Evolutionary conservation across 2,329 filamentous ascomycete genomes (phyloP).

Genomic region (Cercospora sp.): DNA sequence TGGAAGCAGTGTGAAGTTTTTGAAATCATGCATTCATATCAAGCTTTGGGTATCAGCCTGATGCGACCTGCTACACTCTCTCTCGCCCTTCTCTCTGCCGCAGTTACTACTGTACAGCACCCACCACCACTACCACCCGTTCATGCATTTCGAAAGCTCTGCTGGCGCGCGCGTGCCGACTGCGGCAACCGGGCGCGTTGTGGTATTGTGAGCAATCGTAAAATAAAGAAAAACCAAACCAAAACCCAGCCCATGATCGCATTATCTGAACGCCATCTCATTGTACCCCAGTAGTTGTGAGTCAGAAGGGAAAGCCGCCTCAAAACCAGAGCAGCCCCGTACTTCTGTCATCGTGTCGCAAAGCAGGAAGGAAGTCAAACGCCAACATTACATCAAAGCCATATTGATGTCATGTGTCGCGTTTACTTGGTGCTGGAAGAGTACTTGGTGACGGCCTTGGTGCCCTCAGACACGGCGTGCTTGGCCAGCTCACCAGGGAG

Average conservation of each 20-base stretch:
- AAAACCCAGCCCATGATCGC: slow-evolving; percentile 52
- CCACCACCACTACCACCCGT: slow-evolving; percentile 9
- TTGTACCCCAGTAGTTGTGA: slow-evolving; percentile 12
- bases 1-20: slow-evolving; percentile 15
- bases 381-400: slow-evolving; percentile 16
- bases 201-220: slow-evolving; percentile 35
- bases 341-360: slow-evolving; percentile 27
- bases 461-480: slow-evolving; percentile 98
- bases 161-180: slow-evolving; percentile 25
- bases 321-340: background rate
- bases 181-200: slow-evolving; percentile 24
- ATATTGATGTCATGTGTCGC: slow-evolving; percentile 34
- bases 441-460: slow-evolving; percentile 99
- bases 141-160: slow-evolving; percentile 27
- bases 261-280: slow-evolving; percentile 55
- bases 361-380: slow-evolving; percentile 19
- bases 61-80: slow-evolving; percentile 26
- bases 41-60: slow-evolving; percentile 24
- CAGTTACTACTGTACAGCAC: slow-evolving; percentile 40
- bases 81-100: slow-evolving; percentile 24
- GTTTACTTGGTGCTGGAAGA: slow-evolving; percentile 98
- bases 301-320: slow-evolving; percentile 1
- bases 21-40: slow-evolving; percentile 41
- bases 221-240: slow-evolving; percentile 27
- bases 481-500: slow-evolving; percentile 98